Base-by-base conservation (phyloP, 352 stramenopile species). In the Phytophthora sp. region DNA sequence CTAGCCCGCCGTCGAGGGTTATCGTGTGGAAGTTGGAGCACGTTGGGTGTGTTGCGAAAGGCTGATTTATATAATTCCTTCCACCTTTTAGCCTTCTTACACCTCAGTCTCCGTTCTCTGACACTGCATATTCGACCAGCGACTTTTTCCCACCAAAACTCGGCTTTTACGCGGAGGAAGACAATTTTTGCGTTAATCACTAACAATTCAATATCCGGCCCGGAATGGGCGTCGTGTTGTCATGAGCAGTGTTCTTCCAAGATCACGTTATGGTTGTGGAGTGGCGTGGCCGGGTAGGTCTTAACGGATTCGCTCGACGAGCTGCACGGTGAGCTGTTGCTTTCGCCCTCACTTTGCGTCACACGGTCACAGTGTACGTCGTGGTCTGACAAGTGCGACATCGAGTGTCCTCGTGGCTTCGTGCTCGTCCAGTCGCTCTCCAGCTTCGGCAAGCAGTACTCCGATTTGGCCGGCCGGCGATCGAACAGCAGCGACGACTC, bases 321-420 rank as follows among this genome's bases (percentile, higher is more conserved):
- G 42, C 66, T 73, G 52, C 66, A 84, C 7, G 66, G 63, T 2
- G 79, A 83, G 55, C 79, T 79, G 21, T 74, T 77, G 31, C 80
- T 49, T 24, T 83, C 77, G 27, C 73, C 74, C 27, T 88, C 79
- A 33, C 73, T 84, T 39, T 79, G 75, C 24, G 73, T 45, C 21
- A 74, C 59, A 26, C 57, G 57, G 3, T 74, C 49, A 31, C 65
- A 62, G 26, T 66, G 50, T 54, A 73, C 29, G 39, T 75, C 69
- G 47, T 76, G 62, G 18, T 78, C 66, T 4, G 53, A 66, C 16
- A 80, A 11, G 33, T 82, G 69, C 21, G 77, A 86, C 65, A 86
- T 72, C 23, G 79, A 88, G 42, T 81, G 71, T 12, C 75, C 70
- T 55, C 79, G 74, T 18, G 74, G 71, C 57, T 76, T 82, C 39